These are phyloP conservation scores for Hydrangea macrophylla DNA, from an alignment of 148 eudicot genomes.

Conservation along the genomic window DNA sequence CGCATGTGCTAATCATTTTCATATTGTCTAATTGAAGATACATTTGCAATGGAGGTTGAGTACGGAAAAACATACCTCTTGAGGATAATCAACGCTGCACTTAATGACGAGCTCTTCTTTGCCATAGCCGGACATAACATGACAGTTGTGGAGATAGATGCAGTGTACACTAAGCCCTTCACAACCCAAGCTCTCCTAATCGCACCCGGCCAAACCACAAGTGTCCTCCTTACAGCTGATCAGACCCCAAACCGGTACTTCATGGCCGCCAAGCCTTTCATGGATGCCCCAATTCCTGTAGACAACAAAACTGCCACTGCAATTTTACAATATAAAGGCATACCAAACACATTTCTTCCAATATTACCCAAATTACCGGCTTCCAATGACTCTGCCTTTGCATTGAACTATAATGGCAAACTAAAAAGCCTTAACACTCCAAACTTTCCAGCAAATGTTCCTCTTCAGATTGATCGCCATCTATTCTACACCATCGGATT, in stretches of 20 bases:
- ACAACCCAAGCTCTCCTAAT: slow-evolving; percentile 36
- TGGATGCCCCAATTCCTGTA: slow-evolving; percentile 45
- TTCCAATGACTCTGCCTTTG: slow-evolving; percentile 39
- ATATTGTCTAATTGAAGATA: slow-evolving; percentile 25
- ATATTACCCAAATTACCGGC: slow-evolving; percentile 41
- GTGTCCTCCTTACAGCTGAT: slow-evolving; percentile 44
- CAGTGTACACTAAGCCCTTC: slow-evolving; percentile 59
- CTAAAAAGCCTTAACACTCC: slow-evolving; percentile 45
- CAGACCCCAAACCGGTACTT: slow-evolving; percentile 43
- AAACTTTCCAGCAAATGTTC: slow-evolving; percentile 44
- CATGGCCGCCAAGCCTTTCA: slow-evolving; percentile 58
- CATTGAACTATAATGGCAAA: slow-evolving; percentile 30
- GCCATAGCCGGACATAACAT: slow-evolving; percentile 46
- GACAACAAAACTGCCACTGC: slow-evolving; percentile 57
- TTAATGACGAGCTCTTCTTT: slow-evolving; percentile 58
- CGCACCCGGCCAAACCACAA: slow-evolving; percentile 59
- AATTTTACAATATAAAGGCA: slow-evolving; percentile 51
- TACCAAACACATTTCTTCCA: slow-evolving; percentile 40
- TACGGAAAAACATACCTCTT: slow-evolving; percentile 49
- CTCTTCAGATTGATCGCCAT: slow-evolving; percentile 37
- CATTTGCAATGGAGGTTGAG: slow-evolving; percentile 54
- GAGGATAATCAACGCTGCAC: slow-evolving; percentile 55
- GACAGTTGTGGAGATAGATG: slow-evolving; percentile 60
- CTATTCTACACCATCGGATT: slow-evolving; percentile 42
- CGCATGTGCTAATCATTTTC: too few species aligned